Evolutionary conservation across 345 rosid species (phyloP), one percentile per base, ranked within the genome.

Genomic region (Aquilaria malaccensis): DNA sequence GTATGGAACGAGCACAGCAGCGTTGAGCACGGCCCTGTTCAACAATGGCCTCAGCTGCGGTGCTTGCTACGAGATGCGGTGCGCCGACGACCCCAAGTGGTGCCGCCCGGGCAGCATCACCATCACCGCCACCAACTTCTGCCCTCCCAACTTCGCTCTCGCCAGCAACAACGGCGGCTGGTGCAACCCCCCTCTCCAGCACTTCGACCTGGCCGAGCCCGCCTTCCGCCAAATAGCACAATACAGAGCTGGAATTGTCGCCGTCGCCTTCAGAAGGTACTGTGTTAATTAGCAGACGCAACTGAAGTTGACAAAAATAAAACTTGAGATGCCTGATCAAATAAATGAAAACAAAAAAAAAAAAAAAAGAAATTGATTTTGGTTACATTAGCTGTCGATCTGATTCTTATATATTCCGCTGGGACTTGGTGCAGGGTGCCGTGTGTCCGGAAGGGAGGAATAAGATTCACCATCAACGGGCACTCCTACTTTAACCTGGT

Each of bases 401-500:
- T 13, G 41, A 33, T 30, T 29, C 31, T 60, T 11, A 7, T 22
- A 22, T 46, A 22, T 12, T 50, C 55, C 48, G 6, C 11, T 47
- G 1, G 56, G 49, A 13, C 59, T 11, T 22, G 22, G 12, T 22
- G 33, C 64, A 81, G 89, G 78, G 82, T 83, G 58, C 62, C 74
- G n/a, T 84, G 89, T 45, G 65, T 57, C 70, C 80, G 74, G 56
- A 76, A 72, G 52, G 87, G 84, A 64, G 91, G 91, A 9, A 75
- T 85, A 37, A 74, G 85, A 67, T 83, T 83, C 56, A 79, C 83
- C 5, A 51, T 85, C 5, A 79, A 81, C 11, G 88, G 92, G 3
- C 81, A 85, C 45, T 37, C 88, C 0, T 85, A 78, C 70, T 83
- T 83, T 74, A 78, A 83, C 63, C 66, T 85, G 12, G 92, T 85